Base-by-base conservation (phyloP, 2,329 filamentous ascomycete species). In the Talaromyces sp. region DNA sequence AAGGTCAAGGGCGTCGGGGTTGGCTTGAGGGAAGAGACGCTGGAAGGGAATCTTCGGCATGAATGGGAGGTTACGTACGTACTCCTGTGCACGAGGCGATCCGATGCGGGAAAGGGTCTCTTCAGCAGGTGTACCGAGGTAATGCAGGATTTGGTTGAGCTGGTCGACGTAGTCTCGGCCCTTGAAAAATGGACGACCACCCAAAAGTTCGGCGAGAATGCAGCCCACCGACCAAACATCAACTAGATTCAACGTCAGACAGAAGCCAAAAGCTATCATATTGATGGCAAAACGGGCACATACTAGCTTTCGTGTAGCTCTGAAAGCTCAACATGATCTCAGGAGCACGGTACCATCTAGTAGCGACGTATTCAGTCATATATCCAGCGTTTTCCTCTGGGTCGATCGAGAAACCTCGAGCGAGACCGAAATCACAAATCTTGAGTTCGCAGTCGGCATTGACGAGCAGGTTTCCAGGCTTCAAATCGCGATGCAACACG, bases 321-420 rank as follows among this genome's bases (percentile, higher is more conserved):
- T 98, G 93, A 86, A 99, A 99, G 82, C 92, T 97, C 77, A 99
- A 82, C 95, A 99, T 99, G 71, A 99, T 99, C 79, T 99, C 95
- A 5, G 95, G 95, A 3, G 95, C 95, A 79, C 95, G 89, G 78
- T 99, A 99, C 95, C 95, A 99, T 81, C 95, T 86, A 59, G 95
- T 99, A 58, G 95, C 95, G 62, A 99, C 95, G 73, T 99, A 99
- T 80, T 99, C 95, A 11, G 95, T 99, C 95, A 99, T 98, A 80
- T 98, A 99, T 23, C 95, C 95, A 18, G 95, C 95, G 75, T 98
- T 98, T 80, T 99, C 93, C 77, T 99, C 92, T 1, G 95, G 95
- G 69, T 98, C 93, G 72, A 96, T 88, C 2, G 93, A 97, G 82
- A 99, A 98, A 63, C 95, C 95, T 83, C 95, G 87, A 5, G 95